Base-by-base conservation (phyloP, 2,329 filamentous ascomycete genomes). In the Xylariaceae sp. region DNA sequence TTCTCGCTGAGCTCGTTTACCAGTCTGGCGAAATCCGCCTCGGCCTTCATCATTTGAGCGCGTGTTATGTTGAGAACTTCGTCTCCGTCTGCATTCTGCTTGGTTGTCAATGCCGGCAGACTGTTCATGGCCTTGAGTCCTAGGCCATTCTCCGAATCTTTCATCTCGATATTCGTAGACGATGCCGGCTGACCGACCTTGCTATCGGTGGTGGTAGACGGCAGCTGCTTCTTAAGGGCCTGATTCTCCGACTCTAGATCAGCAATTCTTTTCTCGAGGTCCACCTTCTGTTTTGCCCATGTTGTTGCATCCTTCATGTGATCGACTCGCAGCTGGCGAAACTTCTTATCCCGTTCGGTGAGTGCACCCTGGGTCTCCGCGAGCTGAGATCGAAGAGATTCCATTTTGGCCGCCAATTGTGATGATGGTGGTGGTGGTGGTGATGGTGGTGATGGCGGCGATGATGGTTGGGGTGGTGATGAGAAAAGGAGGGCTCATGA, bases 381-480 rank as follows among this genome's bases (percentile, higher is more conserved):
- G 16, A 67, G 64, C 54, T 67, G 65, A 9, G 43, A 39, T 51
- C 65, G 61, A 36, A 67, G 55, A 22, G 62, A 48, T 13, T 67
- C 61, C 65, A 67, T 67, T 36, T 41, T 46, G 41, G 18, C 13
- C n/a, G 40, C 45, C 29, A 49, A 42, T 34, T 22, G 36, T 45
- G n/a, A 26, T 45, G 41, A 22, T 7, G 8, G 32, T 21, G 26
- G 36, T 41, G 47, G 46, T n/a, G 36, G 18, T 37, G 42, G 45
- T 52, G 47, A 19, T 16, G 44, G 10, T 47, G 13, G 19, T 47
- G 22, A 21, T 40, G 37, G 12, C 2, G 26, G 19, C 5, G 41
- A n/a, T 43, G 41, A 26, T 29, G 22, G 19, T 42, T 26, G 40
- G 19, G 3, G 10, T 42, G 18, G 22, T 15, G 32, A 3, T 5